phyloP scores from a whole-genome alignment of 495 filamentous ascomycete species.

The Rusavskia elegans region DNA sequence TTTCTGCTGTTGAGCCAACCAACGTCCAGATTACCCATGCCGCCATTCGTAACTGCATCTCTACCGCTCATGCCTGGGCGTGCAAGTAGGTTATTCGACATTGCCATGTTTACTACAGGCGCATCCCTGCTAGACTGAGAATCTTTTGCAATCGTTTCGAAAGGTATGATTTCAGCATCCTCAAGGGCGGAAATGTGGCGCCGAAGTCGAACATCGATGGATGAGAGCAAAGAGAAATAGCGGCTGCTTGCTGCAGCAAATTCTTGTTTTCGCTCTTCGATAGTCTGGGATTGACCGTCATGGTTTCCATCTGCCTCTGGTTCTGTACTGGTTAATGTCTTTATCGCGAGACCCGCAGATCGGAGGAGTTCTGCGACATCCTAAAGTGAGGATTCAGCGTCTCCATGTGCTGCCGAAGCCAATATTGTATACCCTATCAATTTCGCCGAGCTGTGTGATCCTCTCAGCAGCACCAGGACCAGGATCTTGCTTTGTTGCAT shows the following conservation, averaged over 20 bases:
- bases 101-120: conserved; percentile 11
- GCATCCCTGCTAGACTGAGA: conserved; percentile 14
- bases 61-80: conserved; percentile 12
- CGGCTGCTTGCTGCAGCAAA: conserved; percentile 47
- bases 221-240: conserved; percentile 54
- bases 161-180: conserved; percentile 56
- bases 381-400: conserved; percentile 13
- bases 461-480: conserved; percentile 49
- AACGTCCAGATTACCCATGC: conserved; percentile 53
- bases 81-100: conserved; percentile 14
- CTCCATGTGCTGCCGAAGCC: not conserved
- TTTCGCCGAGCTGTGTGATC: conserved; percentile 60
- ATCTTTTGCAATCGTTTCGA: conserved; percentile 16
- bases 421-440: conserved; percentile 48
- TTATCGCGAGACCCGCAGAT: conserved; percentile 51
- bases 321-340: conserved; percentile 43
- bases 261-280: conserved; percentile 35
- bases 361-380: conserved; percentile 46
- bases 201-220: conserved; percentile 51
- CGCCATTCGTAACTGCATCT: conserved; percentile 30
- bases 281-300: conserved; percentile 8
- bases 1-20: conserved; percentile 75
- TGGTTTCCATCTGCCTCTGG: conserved; percentile 20
- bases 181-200: conserved; percentile 70
- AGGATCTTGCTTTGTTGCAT: conserved; percentile 6